These are phyloP conservation scores for Iberis pinnata DNA, from an alignment of 345 rosid species.

Conservation along the genomic window DNA sequence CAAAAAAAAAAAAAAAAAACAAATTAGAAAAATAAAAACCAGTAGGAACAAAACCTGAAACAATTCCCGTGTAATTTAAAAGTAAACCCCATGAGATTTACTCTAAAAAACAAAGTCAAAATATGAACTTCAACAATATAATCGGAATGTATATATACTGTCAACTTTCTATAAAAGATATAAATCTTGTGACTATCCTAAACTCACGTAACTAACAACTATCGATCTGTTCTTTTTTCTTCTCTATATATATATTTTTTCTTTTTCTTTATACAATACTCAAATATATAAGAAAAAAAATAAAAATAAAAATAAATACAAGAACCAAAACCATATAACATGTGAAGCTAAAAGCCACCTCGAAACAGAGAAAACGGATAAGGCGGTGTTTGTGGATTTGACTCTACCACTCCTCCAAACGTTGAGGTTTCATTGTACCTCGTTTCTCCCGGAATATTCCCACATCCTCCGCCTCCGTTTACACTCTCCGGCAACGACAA, in stretches of 20 bases:
- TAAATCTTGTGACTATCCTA: too few relatives aligned
- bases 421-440: constrained; percentile 23
- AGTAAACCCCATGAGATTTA: too few relatives aligned
- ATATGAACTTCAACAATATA: constrained; percentile 16
- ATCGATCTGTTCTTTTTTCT: constrained; percentile 13
- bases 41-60: too few relatives aligned
- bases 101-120: constrained; percentile 17
- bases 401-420: constrained; percentile 38
- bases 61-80: too few relatives aligned
- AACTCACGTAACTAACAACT: constrained; percentile 24
- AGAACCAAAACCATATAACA: too few relatives aligned
- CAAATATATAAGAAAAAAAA: not conserved
- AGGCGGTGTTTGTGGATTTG: constrained; percentile 43
- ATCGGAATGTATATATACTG: constrained; percentile 6
- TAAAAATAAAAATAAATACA: constrained; percentile 14
- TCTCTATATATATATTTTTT: too few relatives aligned
- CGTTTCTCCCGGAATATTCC: too few relatives aligned
- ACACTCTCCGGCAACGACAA: constrained; percentile 28
- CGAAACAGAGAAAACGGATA: constrained; percentile 77
- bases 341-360: constrained; percentile 69
- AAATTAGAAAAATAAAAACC: too few relatives aligned
- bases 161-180: constrained; percentile 28
- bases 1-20: too few relatives aligned
- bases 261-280: not conserved
- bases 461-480: constrained; percentile 10